Percentiles rank a stretch among this genome's conserved stretches.
Evolutionary conservation across 2,329 filamentous ascomycete genomes (phyloP).

Genomic region (Allantophomopsis cytisporea): DNA sequence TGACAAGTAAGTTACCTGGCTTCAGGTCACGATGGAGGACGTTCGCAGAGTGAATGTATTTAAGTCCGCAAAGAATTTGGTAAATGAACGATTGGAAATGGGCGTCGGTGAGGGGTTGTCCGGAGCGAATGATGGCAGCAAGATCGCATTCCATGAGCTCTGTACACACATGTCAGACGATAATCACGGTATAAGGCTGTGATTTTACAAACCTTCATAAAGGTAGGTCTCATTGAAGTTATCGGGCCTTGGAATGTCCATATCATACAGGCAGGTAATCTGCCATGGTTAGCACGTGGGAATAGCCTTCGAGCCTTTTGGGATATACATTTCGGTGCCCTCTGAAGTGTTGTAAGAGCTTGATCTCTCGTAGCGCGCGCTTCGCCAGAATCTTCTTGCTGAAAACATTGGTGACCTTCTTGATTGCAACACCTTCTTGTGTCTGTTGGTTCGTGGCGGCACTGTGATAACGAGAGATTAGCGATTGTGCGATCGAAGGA

Average conservation of each 20-base stretch:
- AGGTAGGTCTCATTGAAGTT: conserved; percentile 99
- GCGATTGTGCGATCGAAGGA: conserved; percentile 6
- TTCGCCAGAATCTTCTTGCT: conserved; percentile 99
- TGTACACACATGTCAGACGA: conserved; percentile 24
- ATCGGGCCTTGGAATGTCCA: conserved; percentile 95
- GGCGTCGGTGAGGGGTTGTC: conserved; percentile 91
- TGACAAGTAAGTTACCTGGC: conserved; percentile 92
- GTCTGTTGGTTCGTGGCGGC: conserved; percentile 86
- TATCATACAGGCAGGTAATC: conserved; percentile 98
- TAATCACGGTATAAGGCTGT: not conserved
- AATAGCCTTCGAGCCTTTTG: not conserved
- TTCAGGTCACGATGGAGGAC: conserved; percentile 95
- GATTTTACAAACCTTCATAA: conserved; percentile 64
- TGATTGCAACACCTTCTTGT: conserved; percentile 91
- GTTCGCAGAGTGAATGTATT: conserved; percentile 98
- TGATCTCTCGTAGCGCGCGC: conserved; percentile 94
- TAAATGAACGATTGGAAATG: conserved; percentile 99
- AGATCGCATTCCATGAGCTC: conserved; percentile 99
- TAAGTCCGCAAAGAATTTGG: conserved; percentile 95
- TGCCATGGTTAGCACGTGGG: conserved; percentile 29
- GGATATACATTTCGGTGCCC: conserved; percentile 67
- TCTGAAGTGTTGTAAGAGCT: conserved; percentile 94
- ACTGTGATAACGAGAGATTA: conserved; percentile 32
- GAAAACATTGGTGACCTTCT: conserved; percentile 99
- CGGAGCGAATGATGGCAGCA: conserved; percentile 93